A percentile compares a stretch with the other conserved stretches of the same genome.
Evolutionary conservation across 192 early-diverging fungal species (phyloP).

Genomic region (Umbelopsis sp.): DNA sequence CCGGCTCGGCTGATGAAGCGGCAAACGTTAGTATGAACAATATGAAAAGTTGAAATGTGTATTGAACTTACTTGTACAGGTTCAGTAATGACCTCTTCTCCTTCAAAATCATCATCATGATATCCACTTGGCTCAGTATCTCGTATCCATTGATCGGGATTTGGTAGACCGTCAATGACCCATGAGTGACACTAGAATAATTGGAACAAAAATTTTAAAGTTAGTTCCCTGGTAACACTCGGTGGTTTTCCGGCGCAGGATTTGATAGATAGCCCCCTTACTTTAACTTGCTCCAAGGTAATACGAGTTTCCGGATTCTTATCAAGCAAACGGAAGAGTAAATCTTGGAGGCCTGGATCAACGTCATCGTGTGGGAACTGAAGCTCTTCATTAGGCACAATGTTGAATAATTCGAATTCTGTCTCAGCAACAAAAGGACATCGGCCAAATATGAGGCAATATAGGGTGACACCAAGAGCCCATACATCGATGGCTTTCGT

Average conservation of each 20-base stretch:
- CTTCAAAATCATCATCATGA: conserved; percentile 58
- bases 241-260: not conserved
- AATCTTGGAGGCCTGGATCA: conserved; percentile 65
- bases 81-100: conserved; percentile 72
- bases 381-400: conserved; percentile 77
- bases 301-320: conserved; percentile 90
- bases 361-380: conserved; percentile 48
- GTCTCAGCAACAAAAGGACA: conserved; percentile 95
- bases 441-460: conserved; percentile 89
- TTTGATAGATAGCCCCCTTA: not conserved
- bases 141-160: conserved; percentile 69
- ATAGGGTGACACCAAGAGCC: conserved; percentile 97
- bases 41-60: not conserved
- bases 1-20: not conserved
- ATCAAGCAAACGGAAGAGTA: conserved; percentile 77
- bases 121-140: conserved; percentile 76
- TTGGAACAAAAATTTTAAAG: not conserved
- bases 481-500: conserved; percentile 95
- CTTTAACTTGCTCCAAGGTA: conserved; percentile 88
- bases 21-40: not conserved
- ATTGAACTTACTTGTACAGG: conserved; percentile 53
- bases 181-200: conserved; percentile 71
- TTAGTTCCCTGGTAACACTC: no score
- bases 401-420: conserved; percentile 96
- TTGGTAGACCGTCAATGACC: conserved; percentile 73